Conservation (phyloP, 176 grass and related monocot genomes). For the Stipa capillata region DNA sequence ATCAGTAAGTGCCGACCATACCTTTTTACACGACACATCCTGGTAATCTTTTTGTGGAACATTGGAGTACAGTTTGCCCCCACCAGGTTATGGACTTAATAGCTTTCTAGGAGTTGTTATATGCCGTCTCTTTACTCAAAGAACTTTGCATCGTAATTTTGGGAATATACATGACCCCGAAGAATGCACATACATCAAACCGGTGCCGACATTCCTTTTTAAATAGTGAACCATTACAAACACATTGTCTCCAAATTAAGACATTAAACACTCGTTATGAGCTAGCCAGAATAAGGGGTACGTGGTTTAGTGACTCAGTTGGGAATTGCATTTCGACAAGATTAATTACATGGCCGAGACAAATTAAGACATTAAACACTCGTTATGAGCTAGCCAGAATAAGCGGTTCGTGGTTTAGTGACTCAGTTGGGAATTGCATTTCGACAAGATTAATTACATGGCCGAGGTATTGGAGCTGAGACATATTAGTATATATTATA, state of each 20-base stretch:
- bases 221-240: conserved; percentile 2
- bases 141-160: conserved; percentile 33
- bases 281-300: neutral
- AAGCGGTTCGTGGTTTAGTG: neutral
- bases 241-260: neutral
- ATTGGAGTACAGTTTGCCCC: conserved; percentile 39
- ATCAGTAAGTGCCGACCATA: conserved; percentile 28
- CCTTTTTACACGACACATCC: conserved; percentile 30
- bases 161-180: conserved; percentile 7
- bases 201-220: conserved; percentile 6
- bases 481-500: no score
- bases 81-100: no score
- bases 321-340: neutral
- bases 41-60: conserved; percentile 45
- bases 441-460: neutral
- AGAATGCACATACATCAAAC: conserved; percentile 30
- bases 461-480: neutral
- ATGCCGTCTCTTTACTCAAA: conserved; percentile 55
- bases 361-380: neutral
- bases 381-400: neutral
- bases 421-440: neutral
- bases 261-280: neutral
- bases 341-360: neutral
- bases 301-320: neutral
- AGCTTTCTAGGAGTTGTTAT: no score